Base-by-base conservation (phyloP, 495 filamentous ascomycete species). In the Aspergillus incahuasiensis region DNA sequence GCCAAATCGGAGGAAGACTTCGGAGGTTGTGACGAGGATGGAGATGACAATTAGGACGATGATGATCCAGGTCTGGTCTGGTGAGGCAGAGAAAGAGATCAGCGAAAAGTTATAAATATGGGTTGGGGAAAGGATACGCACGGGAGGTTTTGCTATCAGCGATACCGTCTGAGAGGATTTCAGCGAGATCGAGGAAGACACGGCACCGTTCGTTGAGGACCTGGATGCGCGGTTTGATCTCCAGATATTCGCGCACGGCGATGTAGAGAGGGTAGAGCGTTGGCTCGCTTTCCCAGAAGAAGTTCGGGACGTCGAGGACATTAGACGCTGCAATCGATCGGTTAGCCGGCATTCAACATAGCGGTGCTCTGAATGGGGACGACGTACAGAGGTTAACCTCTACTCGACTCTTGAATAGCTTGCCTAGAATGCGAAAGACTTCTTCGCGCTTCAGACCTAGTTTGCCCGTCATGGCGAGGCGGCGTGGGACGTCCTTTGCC, bases 211-310 rank as follows among this genome's bases (percentile, higher is more conserved):
- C 92, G 68, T 99, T 99, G 35, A 99, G 83, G 6, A 96, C 91
- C 65, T 94, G 86, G 58, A 95, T 94, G 21, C 94, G 90, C 0
- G 86, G 88, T 62, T 92, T 90, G 73, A 99, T 97, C 65, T 99
- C 94, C 43, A 99, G 85, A 68, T 99, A 99, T 65, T 97, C 95
- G 61, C 94, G 88, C 25, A 97, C 91, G 47, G 92, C 94, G 52
- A 83, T 83, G 71, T 99, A 99, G 40, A 99, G 85, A 0, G 94
- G 94, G 66, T 96, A 90, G 0, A 99, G 81, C 2, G 89, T 96
- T 34, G 94, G 94, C 65, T 99, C 94, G 28, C 86, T 87, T 63
- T 96, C 91, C 94, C 94, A 99, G 80, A 99, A 97, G 78, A 99
- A 97, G 68, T 94, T 95, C 41, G 94, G 95, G 3, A 95, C 90